Base-by-base conservation (phyloP, 2,329 filamentous ascomycete genomes). In the Penicillium sclerotigenum region DNA sequence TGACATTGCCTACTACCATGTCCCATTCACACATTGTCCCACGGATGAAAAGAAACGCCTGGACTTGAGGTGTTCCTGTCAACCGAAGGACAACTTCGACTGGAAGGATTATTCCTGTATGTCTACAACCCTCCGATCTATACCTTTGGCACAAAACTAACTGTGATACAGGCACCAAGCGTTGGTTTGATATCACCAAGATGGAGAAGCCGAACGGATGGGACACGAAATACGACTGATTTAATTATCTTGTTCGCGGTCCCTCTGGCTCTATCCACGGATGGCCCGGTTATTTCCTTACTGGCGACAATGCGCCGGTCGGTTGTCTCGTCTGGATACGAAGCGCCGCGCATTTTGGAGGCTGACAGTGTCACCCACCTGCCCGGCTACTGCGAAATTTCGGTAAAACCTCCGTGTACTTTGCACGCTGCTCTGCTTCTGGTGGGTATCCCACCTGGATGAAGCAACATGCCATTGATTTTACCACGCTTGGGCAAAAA, bases 81-180 rank as follows among this genome's bases (percentile, higher is more conserved):
- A 99, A 71, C 93, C 94, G 8, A 87, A 88, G 69, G 90, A 97
- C 58, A 99, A 99, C 80, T 99, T 99, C 81, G 94, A 99, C 77
- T 99, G 95, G 95, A 97, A 96, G 77, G 89, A 90, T 50, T 97
- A 97, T 74, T 96, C 91, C 73, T 97, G 92, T 95, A 84, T 80
- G 90, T 80, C 20, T 8, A 4, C 37, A 13, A 4, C 26, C 31
- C 26, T 38, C 5, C 4, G 18, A 37, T 6, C 16, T 20, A 40
- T 31, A 18, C 14, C 33, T 31, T 9, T 16, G 4, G 16, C 9
- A 20, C 6, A 34, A 40, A 43, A 34, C 55, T 51, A 40, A 57
- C 24, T 24, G 24, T 58, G 64, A 62, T 36, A n/a, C 59, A 93
- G 90, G 90, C 79, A 97, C 93, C 50, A 84, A 89, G 33, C 85